Conservation (phyloP, 495 filamentous ascomycete species). For the Wilcoxina mikolae region DNA sequence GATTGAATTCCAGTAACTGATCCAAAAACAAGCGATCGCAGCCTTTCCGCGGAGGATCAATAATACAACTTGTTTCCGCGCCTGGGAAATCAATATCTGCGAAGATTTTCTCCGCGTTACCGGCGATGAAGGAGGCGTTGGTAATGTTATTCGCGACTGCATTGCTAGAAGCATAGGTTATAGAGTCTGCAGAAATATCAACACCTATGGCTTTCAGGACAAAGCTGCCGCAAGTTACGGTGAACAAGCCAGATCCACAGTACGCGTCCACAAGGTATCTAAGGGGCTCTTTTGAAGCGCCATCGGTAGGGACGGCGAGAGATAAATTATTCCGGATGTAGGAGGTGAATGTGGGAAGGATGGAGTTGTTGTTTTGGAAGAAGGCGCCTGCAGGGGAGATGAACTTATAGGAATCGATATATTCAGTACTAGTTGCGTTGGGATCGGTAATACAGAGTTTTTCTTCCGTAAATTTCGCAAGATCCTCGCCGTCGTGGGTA, state of each 20-base stretch:
- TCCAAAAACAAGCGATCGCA: slow-evolving; percentile 72
- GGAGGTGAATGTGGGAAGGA: slow-evolving; percentile 74
- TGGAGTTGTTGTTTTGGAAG: slow-evolving; percentile 99
- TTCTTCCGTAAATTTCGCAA: slow-evolving; percentile 44
- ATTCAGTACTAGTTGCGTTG: slow-evolving; percentile 68
- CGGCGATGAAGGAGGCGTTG: slow-evolving; percentile 56
- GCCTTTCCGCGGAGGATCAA: slow-evolving; percentile 90
- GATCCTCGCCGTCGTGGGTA: slow-evolving; percentile 36
- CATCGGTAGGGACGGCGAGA: slow-evolving; percentile 29
- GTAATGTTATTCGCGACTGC: slow-evolving; percentile 61
- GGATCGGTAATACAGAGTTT: slow-evolving; percentile 77
- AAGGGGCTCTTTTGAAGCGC: slow-evolving; percentile 19
- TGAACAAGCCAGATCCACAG: slow-evolving; percentile 93
- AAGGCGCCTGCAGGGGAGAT: slow-evolving; percentile 80
- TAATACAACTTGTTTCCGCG: slow-evolving; percentile 72
- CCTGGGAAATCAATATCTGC: slow-evolving; percentile 50
- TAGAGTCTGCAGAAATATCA: slow-evolving; percentile 56
- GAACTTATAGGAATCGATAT: slow-evolving; percentile 72
- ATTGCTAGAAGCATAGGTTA: slow-evolving; percentile 59
- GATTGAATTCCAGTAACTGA: slow-evolving; percentile 63
- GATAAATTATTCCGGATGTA: slow-evolving; percentile 78
- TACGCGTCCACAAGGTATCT: slow-evolving; percentile 91
- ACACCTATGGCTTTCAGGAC: slow-evolving; percentile 58
- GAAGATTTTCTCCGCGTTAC: slow-evolving; percentile 74
- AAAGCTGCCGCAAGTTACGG: slow-evolving; percentile 71